These are phyloP conservation scores for Fusarium newnesense DNA, from an alignment of 2,329 filamentous ascomycete species.

Conservation along the genomic window DNA sequence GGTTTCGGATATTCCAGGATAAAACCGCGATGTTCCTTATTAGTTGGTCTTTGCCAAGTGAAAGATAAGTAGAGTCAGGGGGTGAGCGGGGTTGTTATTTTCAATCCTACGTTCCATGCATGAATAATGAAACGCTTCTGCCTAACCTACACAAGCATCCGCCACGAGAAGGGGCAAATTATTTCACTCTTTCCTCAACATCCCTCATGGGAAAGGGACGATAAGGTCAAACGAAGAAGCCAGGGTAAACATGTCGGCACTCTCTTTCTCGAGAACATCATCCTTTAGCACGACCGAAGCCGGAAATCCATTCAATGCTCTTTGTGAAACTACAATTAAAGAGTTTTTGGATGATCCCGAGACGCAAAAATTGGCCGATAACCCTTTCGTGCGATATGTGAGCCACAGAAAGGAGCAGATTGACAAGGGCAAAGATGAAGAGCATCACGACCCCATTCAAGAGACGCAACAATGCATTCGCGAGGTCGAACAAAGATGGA, in stretches of 20 bases:
- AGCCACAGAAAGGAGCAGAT: not conserved
- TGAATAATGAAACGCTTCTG: not conserved
- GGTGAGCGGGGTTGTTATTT: not conserved
- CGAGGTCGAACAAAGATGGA: not conserved
- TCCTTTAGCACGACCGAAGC: not conserved
- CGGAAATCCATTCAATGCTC: not conserved
- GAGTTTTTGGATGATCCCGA: not conserved
- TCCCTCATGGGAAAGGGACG: no score
- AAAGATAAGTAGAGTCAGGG: not conserved
- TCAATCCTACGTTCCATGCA: not conserved
- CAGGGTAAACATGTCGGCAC: not conserved
- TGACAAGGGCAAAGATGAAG: fast-evolving
- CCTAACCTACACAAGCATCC: not conserved
- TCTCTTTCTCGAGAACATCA: not conserved
- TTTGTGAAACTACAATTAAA: not conserved
- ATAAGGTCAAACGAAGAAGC: not conserved
- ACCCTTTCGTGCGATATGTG: not conserved
- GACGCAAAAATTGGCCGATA: not conserved
- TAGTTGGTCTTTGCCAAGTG: not conserved
- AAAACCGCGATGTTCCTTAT: not conserved
- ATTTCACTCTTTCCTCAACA: not conserved
- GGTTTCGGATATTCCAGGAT: not conserved
- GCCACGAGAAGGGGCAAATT: fast-evolving
- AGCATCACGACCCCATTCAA: not conserved
- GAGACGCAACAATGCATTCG: not conserved